Percentiles rank a stretch among this genome's conserved stretches.
Evolutionary conservation across 2,329 filamentous ascomycete genomes (phyloP).

Genomic region (Verticillium nonalfalfae): DNA sequence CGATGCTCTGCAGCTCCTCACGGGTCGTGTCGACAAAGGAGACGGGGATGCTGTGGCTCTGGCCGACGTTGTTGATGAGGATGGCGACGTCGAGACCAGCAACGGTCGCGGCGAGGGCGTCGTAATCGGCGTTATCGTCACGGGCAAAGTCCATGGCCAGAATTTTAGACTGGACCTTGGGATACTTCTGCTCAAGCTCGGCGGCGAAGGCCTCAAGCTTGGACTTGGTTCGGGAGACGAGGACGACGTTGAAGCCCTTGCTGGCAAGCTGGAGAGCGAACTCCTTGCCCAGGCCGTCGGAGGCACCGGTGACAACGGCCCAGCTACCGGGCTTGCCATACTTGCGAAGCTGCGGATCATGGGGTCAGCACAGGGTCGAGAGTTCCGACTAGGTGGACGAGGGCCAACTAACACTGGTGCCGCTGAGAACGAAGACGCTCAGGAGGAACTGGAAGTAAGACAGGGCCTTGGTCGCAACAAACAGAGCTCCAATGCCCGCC

Average conservation of each 20-base stretch:
- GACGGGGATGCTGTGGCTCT: slow-evolving; percentile 88
- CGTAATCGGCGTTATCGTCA: slow-evolving; percentile 76
- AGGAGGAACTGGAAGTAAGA: slow-evolving; percentile 56
- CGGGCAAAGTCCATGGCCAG: slow-evolving; percentile 88
- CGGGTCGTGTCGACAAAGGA: slow-evolving; percentile 75
- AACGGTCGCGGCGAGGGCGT: slow-evolving; percentile 61
- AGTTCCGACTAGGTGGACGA: background rate
- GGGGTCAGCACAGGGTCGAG: background rate
- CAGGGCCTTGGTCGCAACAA: slow-evolving; percentile 47
- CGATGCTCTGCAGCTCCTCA: slow-evolving; percentile 80
- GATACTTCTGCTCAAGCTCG: slow-evolving; percentile 68
- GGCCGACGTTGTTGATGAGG: slow-evolving; percentile 93
- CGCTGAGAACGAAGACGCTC: slow-evolving; percentile 62
- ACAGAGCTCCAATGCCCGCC: slow-evolving; percentile 52
- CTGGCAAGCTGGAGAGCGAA: slow-evolving; percentile 84
- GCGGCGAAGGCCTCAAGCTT: slow-evolving; percentile 75
- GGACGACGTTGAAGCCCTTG: slow-evolving; percentile 90
- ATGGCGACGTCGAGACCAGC: slow-evolving; percentile 75
- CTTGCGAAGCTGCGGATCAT: slow-evolving; percentile 61
- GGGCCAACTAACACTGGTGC: slow-evolving; percentile 47
- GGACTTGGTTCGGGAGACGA: slow-evolving; percentile 90
- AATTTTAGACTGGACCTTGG: slow-evolving; percentile 62
- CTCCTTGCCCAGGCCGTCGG: slow-evolving; percentile 95
- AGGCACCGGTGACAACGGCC: slow-evolving; percentile 92
- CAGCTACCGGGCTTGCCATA: slow-evolving; percentile 90